Base-by-base conservation (phyloP, 352 stramenopile species). In the Pythium phragmiticola region DNA sequence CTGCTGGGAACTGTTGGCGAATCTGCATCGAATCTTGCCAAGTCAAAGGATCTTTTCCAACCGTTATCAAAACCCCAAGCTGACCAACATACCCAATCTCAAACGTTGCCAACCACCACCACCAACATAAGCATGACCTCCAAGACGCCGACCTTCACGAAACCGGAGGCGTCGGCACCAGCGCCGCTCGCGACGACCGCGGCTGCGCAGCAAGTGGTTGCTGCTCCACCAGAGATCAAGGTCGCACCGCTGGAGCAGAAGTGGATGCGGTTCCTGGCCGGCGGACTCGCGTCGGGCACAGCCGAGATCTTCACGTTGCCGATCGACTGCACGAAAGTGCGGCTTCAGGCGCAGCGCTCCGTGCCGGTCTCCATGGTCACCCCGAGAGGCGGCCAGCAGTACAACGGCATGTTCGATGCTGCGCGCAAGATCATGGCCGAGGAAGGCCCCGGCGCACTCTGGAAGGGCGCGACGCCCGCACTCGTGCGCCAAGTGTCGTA, bases 311-410 rank as follows among this genome's bases (percentile, higher is more conserved):
- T 88, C 36, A 96, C 87, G 57, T 65, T 96, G 53, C 87, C 87
- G 13, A 90, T 94, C 59, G 87, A 96, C 71, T 92, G 85, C 72
- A 90, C 84, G 49, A 96, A 96, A 65, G 83, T 93, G 54, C 82
- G 86, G 17, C 73, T 96, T 42, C 87, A 96, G 59, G 74, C 83
- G 14, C 86, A 94, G 65, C 76, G 79, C 42, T 76, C 78, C 4
- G 60, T 73, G 60, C 61, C 67, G 26, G 23, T 69, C 3, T 34
- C 65, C 8, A 64, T 73, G 62, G 42, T 52, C 50, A 77, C 76
- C 9, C 71, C 73, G n/a, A 28, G 36, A 1, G 54, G 63, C 12
- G 51, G 66, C 5, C 69, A 59, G 36, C 75, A 87, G 61, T 91
- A 90, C 78, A 87, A 78, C 28, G 86, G 84, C 16, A 91, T 94